Conservation (phyloP, 73 alveolate genomes). For the Paraurostyla sp. region DNA sequence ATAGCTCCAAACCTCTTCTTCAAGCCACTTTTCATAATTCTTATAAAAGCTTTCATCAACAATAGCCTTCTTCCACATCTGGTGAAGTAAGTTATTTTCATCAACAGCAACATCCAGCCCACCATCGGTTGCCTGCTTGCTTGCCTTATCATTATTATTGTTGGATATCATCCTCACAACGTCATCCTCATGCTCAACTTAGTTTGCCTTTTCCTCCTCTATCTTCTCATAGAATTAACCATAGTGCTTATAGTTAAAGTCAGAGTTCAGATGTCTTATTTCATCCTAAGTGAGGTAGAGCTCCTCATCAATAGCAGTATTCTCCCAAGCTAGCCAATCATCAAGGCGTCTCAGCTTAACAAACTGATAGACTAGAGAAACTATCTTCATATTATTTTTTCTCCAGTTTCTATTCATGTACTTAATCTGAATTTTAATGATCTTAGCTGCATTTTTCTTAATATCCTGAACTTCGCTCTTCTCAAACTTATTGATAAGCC, state of each 20-base stretch:
- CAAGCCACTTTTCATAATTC: constrained; percentile 85
- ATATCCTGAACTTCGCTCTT: constrained; percentile 38
- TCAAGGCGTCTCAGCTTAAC: constrained; percentile 56
- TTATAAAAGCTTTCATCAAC: constrained; percentile 65
- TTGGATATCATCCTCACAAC: neutral
- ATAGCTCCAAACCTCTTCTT: constrained; percentile 87
- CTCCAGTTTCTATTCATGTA: constrained; percentile 73
- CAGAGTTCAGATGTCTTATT: constrained; percentile 61
- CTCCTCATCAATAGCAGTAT: constrained; percentile 56
- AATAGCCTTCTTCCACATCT: constrained; percentile 30
- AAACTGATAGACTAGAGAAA: constrained; percentile 61
- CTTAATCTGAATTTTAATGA: constrained; percentile 65
- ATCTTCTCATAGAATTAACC: constrained; percentile 55
- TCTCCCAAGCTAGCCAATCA: constrained; percentile 69
- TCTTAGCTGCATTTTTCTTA: constrained; percentile 50
- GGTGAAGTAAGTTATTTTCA: constrained; percentile 32
- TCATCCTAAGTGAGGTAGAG: constrained; percentile 59
- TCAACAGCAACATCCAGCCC: constrained; percentile 11
- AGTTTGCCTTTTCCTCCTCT: constrained; percentile 37
- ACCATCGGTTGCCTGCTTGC: neutral
- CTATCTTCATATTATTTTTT: constrained; percentile 67
- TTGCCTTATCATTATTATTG: neutral
- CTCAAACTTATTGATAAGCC: constrained; percentile 58
- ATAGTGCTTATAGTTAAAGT: constrained; percentile 68
- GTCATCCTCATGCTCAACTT: neutral